Base-by-base conservation (phyloP, 2,329 filamentous ascomycete genomes). In the Paecilomyces dactylethromorphus region DNA sequence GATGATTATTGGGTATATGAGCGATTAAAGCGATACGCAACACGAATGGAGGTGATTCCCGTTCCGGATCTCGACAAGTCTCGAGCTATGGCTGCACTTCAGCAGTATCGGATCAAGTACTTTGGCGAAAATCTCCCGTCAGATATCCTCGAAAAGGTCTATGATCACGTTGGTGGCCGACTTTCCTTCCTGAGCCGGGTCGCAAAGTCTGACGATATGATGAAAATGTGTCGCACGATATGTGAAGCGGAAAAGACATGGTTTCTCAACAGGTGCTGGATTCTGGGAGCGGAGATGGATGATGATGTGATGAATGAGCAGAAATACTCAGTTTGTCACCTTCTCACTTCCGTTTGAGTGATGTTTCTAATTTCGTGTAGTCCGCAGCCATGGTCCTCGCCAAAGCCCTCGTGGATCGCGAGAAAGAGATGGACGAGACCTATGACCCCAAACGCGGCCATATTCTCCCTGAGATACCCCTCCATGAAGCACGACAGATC, bases 1-100 rank as follows among this genome's bases (percentile, higher is more conserved):
- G 94, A 99, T 74, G 94, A 97, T 71, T 99, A 96, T 76, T 99
- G 94, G 94, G 90, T 99, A 0, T 97, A 97, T 68, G 94, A 99
- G 74, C 85, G 92, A 13, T 79, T 99, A 56, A 97, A 97, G 79
- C 88, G 91, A 71, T 88, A 96, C 60, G 91, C 92, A 2, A 96
- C 92, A 1, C 86, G 94, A 53, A 96, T 99, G 91, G 92, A 97
- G 69, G 89, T 99, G 3, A 87, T 96, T 39, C 86, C 91, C 8
- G 87, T 99, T 50, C 82, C 84, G 3, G 94, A 99, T 73, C 79
- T 99, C 6, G 85, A 89, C 56, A 96, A 92, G 71, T 73, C 79
- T 11, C 86, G 89, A 67, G 92, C 94, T 3, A 84, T 96, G 61
- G 78, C 80, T 24, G 93, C 94, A 0, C 79, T 99, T 29, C 80